Evolutionary conservation across 2,329 filamentous ascomycete species (phyloP).

Genomic region (Paraphaeosphaeria sporulosa): DNA sequence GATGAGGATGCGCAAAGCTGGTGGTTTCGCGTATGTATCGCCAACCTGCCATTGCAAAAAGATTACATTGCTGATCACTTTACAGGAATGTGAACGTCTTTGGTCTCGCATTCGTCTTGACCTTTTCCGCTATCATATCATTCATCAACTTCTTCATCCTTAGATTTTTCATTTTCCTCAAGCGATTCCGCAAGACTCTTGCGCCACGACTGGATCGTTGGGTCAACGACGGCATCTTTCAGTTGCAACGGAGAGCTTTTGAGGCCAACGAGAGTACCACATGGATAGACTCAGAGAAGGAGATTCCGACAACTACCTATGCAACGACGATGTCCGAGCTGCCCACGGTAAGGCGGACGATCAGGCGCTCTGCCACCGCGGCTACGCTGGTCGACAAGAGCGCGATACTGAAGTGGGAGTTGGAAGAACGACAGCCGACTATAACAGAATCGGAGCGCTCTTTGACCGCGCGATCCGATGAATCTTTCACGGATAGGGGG

Average conservation of each 20-base stretch:
- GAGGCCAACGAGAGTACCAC: conserved; percentile 24
- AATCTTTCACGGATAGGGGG: not conserved
- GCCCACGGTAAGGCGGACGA: not conserved
- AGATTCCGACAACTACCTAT: conserved; percentile 22
- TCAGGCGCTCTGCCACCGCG: conserved; percentile 1
- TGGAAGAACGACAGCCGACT: not conserved
- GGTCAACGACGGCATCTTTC: conserved; percentile 38
- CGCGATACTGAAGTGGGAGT: not conserved
- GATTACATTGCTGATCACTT: not conserved
- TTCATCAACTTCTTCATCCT: conserved; percentile 28
- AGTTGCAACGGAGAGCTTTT: conserved; percentile 33
- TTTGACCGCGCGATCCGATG: not conserved
- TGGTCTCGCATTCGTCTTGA: conserved; percentile 27
- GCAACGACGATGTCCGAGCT: not conserved
- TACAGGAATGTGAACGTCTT: conserved; percentile 35
- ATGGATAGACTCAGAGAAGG: conserved; percentile 24
- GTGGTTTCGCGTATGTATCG: conserved; percentile 21
- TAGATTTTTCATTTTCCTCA: conserved; percentile 28
- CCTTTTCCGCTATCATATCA: conserved; percentile 21
- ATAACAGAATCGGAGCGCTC: not conserved
- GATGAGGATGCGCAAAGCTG: conserved; percentile 16
- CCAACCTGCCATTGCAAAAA: no score
- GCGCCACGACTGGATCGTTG: conserved; percentile 34
- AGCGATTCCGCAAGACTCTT: conserved; percentile 23
- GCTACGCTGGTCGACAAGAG: not conserved